A percentile compares a stretch with the other conserved stretches of the same genome.
Conservation (phyloP, 2,329 filamentous ascomycete species). For the Ceratocystis destructans region DNA sequence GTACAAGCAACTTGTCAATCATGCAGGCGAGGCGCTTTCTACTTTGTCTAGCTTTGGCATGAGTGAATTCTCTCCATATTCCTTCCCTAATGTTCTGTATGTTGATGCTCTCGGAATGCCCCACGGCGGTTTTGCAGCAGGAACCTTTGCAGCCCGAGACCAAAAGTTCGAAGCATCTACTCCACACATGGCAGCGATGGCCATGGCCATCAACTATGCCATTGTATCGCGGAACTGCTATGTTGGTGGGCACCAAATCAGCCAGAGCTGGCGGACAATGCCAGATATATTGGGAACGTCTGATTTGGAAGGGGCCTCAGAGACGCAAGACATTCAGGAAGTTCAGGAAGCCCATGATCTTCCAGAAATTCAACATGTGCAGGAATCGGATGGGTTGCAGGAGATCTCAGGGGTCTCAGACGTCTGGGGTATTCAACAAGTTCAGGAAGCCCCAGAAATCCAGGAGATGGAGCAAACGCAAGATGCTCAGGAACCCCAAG, state of each 20-base stretch:
- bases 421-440: too few relatives aligned
- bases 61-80: slow-evolving; percentile 18
- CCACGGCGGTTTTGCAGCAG: slow-evolving; percentile 6
- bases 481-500: too few relatives aligned
- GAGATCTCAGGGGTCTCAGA: too few relatives aligned
- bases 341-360: too few relatives aligned
- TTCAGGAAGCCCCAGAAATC: too few relatives aligned
- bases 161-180: slow-evolving; percentile 12
- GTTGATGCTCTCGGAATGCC: slow-evolving; percentile 17
- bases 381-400: too few relatives aligned
- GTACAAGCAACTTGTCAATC: slow-evolving; percentile 7
- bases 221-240: slow-evolving; percentile 18
- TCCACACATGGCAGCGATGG: slow-evolving; percentile 16
- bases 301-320: too few relatives aligned
- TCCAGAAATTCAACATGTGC: too few relatives aligned
- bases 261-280: not conserved
- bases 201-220: slow-evolving; percentile 19
- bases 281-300: too few relatives aligned
- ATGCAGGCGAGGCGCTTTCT: slow-evolving; percentile 11
- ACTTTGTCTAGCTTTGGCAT: slow-evolving; percentile 18
- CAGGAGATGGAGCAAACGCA: too few relatives aligned
- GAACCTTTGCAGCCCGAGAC: slow-evolving; percentile 6
- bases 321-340: too few relatives aligned
- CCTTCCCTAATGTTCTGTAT: slow-evolving; percentile 19
- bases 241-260: slow-evolving; percentile 10